Conservation (phyloP, 495 filamentous ascomycete genomes). For the Poronia punctata region DNA sequence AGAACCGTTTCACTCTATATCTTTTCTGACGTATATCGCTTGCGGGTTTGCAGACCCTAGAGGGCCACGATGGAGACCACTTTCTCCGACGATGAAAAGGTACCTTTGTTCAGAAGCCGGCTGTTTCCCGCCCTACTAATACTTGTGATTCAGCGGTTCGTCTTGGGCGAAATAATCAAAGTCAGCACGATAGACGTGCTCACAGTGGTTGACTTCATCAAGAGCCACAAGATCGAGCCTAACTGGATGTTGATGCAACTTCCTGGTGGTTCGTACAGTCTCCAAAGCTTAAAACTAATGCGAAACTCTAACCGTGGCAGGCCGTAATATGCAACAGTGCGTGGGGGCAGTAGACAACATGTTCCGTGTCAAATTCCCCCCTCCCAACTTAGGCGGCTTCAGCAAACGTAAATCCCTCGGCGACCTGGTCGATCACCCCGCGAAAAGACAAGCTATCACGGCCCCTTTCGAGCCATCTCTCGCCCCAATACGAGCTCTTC, state of each 20-base stretch:
- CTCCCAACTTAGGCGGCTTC: constrained; percentile 28
- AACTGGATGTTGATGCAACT: constrained; percentile 42
- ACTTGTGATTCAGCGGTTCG: constrained; percentile 37
- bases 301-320: constrained; percentile 24
- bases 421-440: constrained; percentile 33
- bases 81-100: constrained; percentile 45
- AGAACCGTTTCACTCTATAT: constrained; percentile 22
- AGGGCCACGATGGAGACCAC: constrained; percentile 36
- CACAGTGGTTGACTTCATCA: constrained; percentile 39
- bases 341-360: constrained; percentile 35
- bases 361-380: constrained; percentile 31
- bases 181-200: constrained; percentile 40
- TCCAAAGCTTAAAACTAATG: constrained; percentile 15
- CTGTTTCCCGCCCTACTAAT: constrained; percentile 20
- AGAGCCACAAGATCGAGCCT: constrained; percentile 33
- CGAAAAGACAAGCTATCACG: constrained; percentile 36
- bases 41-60: constrained; percentile 20
- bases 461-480: constrained; percentile 20
- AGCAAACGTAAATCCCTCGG: constrained; percentile 37
- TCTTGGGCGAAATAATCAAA: constrained; percentile 50
- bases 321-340: constrained; percentile 44
- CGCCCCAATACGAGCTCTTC: constrained; percentile 22
- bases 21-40: too few species aligned
- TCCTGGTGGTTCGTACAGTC: constrained; percentile 34
- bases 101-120: constrained; percentile 20